Conservation (phyloP, 1,139 yeast genomes). For the Taiozyma sp. region DNA sequence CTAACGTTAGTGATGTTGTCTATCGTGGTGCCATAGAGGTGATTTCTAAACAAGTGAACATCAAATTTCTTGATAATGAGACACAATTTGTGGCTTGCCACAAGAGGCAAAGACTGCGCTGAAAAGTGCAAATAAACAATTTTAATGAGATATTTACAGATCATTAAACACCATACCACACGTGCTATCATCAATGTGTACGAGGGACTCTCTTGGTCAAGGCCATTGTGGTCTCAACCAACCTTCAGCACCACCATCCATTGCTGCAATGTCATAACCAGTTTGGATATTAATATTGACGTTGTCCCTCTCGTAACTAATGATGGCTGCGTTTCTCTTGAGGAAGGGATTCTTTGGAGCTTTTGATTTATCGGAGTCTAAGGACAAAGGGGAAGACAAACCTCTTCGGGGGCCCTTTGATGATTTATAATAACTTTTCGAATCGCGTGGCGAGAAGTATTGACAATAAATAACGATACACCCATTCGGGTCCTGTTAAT, state of each 20-base stretch:
- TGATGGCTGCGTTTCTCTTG: constrained; percentile 74
- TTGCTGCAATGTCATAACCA: constrained; percentile 52
- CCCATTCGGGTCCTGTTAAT: too few species aligned
- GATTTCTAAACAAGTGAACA: not conserved
- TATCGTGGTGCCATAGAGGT: not conserved
- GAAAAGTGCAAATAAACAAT: too few species aligned
- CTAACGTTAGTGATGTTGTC: not conserved
- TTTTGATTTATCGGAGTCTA: too few species aligned
- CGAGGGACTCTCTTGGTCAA: constrained; percentile 41
- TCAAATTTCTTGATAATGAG: not conserved
- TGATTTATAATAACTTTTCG: too few species aligned
- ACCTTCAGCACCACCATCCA: constrained; percentile 86
- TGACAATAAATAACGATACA: too few species aligned
- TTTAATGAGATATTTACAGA: not conserved
- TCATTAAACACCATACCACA: not conserved
- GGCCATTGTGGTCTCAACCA: constrained; percentile 75
- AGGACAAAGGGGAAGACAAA: too few species aligned
- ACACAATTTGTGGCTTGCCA: not conserved
- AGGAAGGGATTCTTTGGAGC: too few species aligned
- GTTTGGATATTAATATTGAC: constrained; percentile 26
- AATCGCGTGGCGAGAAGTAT: too few species aligned
- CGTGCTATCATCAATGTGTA: constrained; percentile 11
- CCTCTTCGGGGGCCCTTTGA: too few species aligned
- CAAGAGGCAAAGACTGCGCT: not conserved
- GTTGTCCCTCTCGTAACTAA: constrained; percentile 45